These are phyloP conservation scores for Lathyrus oleraceus DNA, from an alignment of 306 rosid genomes.

Conservation along the genomic window DNA sequence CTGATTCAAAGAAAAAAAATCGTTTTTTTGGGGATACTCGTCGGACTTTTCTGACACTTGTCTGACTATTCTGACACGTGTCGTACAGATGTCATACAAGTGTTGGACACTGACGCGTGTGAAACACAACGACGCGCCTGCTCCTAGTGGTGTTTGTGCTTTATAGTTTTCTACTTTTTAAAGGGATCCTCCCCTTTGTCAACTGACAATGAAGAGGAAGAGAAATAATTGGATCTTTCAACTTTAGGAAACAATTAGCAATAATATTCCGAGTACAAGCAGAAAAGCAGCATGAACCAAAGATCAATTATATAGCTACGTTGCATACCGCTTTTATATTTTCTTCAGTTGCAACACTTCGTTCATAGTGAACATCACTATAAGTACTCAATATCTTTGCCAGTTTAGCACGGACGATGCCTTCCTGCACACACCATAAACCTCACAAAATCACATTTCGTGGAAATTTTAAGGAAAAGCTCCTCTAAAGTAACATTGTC, in stretches of 20 bases:
- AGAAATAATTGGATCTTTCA: constrained; percentile 9
- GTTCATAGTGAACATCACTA: constrained; percentile 84
- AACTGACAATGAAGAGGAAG: constrained; percentile 30
- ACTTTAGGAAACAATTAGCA: constrained; percentile 17
- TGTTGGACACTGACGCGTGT: no score
- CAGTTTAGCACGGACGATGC: constrained; percentile 83
- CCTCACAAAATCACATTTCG: constrained; percentile 30
- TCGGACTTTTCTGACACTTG: no score
- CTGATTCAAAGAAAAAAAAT: no score
- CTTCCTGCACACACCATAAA: constrained; percentile 66
- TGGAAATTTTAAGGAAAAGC: constrained; percentile 20
- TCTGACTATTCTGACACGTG: no score
- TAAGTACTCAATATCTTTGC: constrained; percentile 69
- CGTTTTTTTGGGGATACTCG: no score
- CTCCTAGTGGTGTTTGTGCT: no score
- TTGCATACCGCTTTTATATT: constrained; percentile 77
- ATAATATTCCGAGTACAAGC: constrained; percentile 8
- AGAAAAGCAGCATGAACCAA: constrained; percentile 17
- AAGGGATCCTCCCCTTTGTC: constrained; percentile 12
- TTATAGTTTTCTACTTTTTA: no score
- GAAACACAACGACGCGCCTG: no score
- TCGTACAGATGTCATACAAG: no score
- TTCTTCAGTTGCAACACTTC: constrained; percentile 79
- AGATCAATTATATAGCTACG: constrained; percentile 25
- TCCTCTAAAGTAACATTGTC: constrained; percentile 12